These are phyloP conservation scores for Solanum gracilifrons DNA, from an alignment of 257 asterid species.

Conservation along the genomic window DNA sequence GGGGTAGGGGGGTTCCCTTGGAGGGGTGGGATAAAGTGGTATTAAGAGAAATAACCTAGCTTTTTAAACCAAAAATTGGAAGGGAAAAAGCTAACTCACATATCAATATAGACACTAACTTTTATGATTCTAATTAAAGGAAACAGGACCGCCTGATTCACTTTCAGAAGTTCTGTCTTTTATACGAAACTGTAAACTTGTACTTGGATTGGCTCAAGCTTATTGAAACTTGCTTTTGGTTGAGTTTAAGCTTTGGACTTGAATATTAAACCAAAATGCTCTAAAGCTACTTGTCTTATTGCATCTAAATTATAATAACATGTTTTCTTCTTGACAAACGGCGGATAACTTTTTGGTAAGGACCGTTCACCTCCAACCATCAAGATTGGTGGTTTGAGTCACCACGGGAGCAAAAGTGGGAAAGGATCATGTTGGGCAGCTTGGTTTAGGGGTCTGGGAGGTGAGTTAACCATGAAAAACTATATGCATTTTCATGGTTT, in stretches of 20 bases:
- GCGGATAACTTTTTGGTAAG: background rate
- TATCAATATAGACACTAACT: background rate
- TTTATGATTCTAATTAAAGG: background rate
- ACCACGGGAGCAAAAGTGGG: background rate
- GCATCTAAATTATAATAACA: background rate
- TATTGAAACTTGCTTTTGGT: background rate
- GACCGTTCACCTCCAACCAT: background rate
- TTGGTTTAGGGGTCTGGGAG: background rate
- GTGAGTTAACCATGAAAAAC: background rate
- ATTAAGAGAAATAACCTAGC: background rate
- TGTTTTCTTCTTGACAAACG: background rate
- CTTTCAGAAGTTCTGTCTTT: background rate
- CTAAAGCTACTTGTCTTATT: background rate
- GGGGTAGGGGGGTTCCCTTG: background rate
- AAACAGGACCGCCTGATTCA: background rate
- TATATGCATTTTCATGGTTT: background rate
- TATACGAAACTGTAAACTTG: background rate
- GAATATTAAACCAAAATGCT: background rate
- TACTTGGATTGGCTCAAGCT: background rate
- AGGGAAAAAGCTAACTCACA: background rate
- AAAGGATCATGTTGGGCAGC: background rate
- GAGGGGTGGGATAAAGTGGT: background rate
- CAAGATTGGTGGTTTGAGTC: background rate
- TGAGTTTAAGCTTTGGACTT: background rate
- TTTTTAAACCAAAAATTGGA: background rate